A percentile compares a stretch with the other conserved stretches of the same genome.
These are phyloP conservation scores for Calcarisporium arbuscula DNA, from an alignment of 2,329 filamentous ascomycete genomes.

Conservation along the genomic window DNA sequence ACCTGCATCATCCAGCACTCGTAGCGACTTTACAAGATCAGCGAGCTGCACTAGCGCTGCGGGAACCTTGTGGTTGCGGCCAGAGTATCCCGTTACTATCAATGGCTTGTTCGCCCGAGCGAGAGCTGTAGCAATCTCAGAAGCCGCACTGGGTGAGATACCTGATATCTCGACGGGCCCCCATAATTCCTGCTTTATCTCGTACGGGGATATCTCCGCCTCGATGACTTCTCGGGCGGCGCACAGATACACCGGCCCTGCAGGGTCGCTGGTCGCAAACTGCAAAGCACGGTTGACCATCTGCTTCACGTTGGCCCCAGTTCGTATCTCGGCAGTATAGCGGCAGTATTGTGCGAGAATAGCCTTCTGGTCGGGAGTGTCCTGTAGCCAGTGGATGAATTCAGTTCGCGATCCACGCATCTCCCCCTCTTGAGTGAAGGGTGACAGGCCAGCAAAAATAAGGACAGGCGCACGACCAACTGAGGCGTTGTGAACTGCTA, in stretches of 20 bases:
- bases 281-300: conserved; percentile 74
- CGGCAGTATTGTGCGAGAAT: conserved; percentile 77
- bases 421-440: conserved; percentile 67
- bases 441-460: conserved; percentile 68
- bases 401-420: conserved; percentile 65
- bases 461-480: conserved; percentile 64
- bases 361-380: conserved; percentile 69
- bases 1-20: conserved; percentile 65
- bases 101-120: conserved; percentile 56
- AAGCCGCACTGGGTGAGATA: conserved; percentile 39
- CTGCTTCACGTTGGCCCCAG: conserved; percentile 75
- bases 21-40: conserved; percentile 55
- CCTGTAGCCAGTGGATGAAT: conserved; percentile 77
- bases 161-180: conserved; percentile 57
- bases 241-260: conserved; percentile 68
- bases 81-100: conserved; percentile 62
- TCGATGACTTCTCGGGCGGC: conserved; percentile 75
- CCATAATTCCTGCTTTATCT: conserved; percentile 60
- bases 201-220: conserved; percentile 66
- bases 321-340: conserved; percentile 71
- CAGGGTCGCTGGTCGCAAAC: conserved; percentile 66
- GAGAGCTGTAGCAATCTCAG: conserved; percentile 52
- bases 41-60: conserved; percentile 57
- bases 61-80: conserved; percentile 56
- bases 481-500: conserved; percentile 68